A percentile compares a stretch with the other conserved stretches of the same genome.
These are phyloP conservation scores for Rutidosis leptorrhynchoides DNA, from an alignment of 129 eudicot species.

Conservation along the genomic window DNA sequence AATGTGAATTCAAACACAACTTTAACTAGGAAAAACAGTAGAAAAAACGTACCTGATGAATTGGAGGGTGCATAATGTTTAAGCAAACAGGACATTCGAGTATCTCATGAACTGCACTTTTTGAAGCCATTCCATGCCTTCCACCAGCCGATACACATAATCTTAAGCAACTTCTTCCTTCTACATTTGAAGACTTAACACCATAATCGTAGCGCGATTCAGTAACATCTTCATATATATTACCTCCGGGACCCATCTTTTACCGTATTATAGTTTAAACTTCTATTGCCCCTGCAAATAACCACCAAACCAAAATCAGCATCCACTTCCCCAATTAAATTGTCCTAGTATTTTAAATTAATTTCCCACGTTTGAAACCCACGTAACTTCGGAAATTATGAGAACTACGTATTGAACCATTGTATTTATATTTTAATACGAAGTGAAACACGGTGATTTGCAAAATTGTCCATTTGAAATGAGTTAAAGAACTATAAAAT, in stretches of 20 bases:
- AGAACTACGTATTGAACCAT: not conserved
- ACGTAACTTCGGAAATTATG: not conserved
- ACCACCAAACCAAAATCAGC: constrained; percentile 15
- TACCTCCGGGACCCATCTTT: constrained; percentile 57
- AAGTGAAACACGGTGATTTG: not conserved
- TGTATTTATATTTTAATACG: not conserved
- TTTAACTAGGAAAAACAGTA: not conserved
- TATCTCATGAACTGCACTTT: constrained; percentile 60
- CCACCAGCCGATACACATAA: constrained; percentile 35
- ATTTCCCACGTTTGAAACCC: not conserved
- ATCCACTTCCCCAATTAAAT: not conserved
- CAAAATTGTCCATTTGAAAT: not conserved
- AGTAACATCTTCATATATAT: constrained; percentile 29
- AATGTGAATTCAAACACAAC: constrained; percentile 3
- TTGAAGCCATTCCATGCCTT: constrained; percentile 46
- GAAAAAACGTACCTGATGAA: constrained; percentile 53
- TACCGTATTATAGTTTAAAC: constrained; percentile 6
- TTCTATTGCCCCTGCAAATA: constrained; percentile 24
- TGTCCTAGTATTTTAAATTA: not conserved
- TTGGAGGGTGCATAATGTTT: constrained; percentile 69
- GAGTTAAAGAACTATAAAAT: not conserved
- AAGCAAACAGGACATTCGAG: constrained; percentile 71
- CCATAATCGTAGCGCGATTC: constrained; percentile 50
- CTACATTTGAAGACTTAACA: constrained; percentile 41
- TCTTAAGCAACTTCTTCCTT: constrained; percentile 39